Evolutionary conservation across 495 filamentous ascomycete genomes (phyloP).

Genomic region (Pyrenula aspistea): DNA sequence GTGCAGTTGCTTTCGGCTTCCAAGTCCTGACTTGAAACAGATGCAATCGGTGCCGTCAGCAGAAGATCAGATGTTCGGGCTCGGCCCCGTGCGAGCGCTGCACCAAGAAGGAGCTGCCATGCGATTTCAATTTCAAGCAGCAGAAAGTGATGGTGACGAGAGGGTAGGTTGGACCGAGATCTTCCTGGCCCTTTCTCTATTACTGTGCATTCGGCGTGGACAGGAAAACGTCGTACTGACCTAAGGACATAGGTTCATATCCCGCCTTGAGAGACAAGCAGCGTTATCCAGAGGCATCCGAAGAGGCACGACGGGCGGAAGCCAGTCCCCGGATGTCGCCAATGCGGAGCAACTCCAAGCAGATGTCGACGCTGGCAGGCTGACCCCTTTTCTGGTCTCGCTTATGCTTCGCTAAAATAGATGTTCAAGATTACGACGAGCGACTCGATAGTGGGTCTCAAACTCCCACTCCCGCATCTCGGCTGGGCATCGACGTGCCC

Average conservation of each 20-base stretch:
- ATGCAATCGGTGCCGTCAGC: constrained; percentile 29
- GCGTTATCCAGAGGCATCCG: constrained; percentile 16
- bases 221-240: constrained; percentile 1
- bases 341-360: constrained; percentile 5
- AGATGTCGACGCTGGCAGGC: too few species aligned
- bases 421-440: not conserved
- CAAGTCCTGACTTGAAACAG: constrained; percentile 7
- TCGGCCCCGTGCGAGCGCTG: constrained; percentile 28
- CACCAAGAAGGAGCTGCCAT: constrained; percentile 28
- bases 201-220: too few species aligned
- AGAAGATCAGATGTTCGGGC: constrained; percentile 34
- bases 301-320: constrained; percentile 9
- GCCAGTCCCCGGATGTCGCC: constrained; percentile 8
- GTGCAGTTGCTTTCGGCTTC: not conserved
- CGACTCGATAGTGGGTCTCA: not conserved
- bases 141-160: constrained; percentile 31
- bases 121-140: constrained; percentile 26
- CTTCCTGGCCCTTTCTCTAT: not conserved
- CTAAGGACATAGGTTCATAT: constrained; percentile 17
- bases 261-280: constrained; percentile 23
- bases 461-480: too few species aligned
- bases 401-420: too few species aligned
- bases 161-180: constrained; percentile 12
- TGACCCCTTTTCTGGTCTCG: too few species aligned
- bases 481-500: not conserved